These are phyloP conservation scores for Entonaema liquescens DNA, from an alignment of 495 filamentous ascomycete genomes.

Conservation along the genomic window DNA sequence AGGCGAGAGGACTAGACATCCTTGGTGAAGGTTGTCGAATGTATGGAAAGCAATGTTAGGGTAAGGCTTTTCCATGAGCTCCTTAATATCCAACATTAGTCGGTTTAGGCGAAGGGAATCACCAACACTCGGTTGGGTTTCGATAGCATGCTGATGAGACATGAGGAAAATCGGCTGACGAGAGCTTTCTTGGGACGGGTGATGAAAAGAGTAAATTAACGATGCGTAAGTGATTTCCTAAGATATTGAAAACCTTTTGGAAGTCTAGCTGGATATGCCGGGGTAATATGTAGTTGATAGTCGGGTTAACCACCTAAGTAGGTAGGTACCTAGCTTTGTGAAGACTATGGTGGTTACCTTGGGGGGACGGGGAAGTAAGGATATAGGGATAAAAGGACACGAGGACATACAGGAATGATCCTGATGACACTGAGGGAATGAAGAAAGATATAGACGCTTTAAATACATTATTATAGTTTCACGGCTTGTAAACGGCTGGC, in stretches of 20 bases:
- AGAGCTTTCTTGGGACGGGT: background rate
- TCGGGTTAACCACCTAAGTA: too few species aligned
- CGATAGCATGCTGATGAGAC: background rate
- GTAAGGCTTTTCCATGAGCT: constrained; percentile 56
- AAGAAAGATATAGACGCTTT: background rate
- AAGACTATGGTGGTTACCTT: background rate
- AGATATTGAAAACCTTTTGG: background rate
- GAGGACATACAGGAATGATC: background rate
- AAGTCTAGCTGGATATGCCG: background rate
- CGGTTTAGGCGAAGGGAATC: constrained; percentile 36
- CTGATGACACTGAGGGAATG: background rate
- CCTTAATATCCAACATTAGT: constrained; percentile 56
- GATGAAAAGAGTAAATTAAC: background rate
- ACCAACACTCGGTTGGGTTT: background rate
- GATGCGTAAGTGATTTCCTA: background rate
- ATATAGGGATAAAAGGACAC: background rate
- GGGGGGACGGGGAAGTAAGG: too few species aligned
- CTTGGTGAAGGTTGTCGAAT: constrained; percentile 44
- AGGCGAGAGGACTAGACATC: constrained; percentile 54
- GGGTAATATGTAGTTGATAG: too few species aligned
- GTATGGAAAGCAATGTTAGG: constrained; percentile 54
- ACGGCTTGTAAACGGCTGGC: background rate
- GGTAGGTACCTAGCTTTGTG: too few species aligned
- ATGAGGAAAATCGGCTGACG: background rate
- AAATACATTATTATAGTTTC: background rate